phyloP scores from a whole-genome alignment of 176 grass and related monocot species.

The Hordeum marinum region DNA sequence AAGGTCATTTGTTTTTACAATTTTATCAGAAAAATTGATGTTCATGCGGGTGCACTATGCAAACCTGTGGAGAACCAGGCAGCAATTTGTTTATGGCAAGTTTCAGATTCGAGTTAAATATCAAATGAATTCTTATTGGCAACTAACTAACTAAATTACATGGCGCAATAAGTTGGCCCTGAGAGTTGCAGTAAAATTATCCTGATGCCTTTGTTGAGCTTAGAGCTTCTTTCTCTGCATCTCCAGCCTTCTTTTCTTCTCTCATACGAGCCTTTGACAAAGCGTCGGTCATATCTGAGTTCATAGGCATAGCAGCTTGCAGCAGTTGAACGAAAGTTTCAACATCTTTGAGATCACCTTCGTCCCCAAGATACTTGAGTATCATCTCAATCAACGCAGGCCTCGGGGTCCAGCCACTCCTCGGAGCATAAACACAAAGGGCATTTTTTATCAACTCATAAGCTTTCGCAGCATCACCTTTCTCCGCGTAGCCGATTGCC shows the following conservation, averaged over 20 bases:
- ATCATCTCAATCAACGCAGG: slow-evolving; percentile 47
- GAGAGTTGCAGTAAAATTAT: not conserved
- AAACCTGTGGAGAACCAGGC: not conserved
- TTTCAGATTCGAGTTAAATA: not conserved
- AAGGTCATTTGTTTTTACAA: no score
- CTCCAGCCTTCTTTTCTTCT: slow-evolving; percentile 42
- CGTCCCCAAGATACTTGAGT: slow-evolving; percentile 50
- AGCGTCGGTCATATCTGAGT: slow-evolving; percentile 54
- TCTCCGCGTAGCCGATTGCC: slow-evolving; percentile 58
- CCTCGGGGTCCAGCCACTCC: slow-evolving; percentile 55
- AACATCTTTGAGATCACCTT: slow-evolving; percentile 46
- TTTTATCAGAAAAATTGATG: not conserved
- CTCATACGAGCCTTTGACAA: slow-evolving; percentile 47
- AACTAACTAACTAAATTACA: not conserved
- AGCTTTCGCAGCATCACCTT: slow-evolving; percentile 48
- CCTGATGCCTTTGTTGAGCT: not conserved
- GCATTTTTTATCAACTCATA: slow-evolving; percentile 70
- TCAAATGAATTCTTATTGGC: not conserved
- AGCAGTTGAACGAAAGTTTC: slow-evolving; percentile 63
- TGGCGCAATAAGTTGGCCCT: not conserved
- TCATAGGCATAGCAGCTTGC: slow-evolving; percentile 50
- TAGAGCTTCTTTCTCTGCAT: slow-evolving; percentile 22
- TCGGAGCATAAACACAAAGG: slow-evolving; percentile 42
- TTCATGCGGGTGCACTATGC: no score
- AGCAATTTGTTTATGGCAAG: not conserved